Conservation (phyloP, 257 asterid genomes). For the Solanum medicagineum region DNA sequence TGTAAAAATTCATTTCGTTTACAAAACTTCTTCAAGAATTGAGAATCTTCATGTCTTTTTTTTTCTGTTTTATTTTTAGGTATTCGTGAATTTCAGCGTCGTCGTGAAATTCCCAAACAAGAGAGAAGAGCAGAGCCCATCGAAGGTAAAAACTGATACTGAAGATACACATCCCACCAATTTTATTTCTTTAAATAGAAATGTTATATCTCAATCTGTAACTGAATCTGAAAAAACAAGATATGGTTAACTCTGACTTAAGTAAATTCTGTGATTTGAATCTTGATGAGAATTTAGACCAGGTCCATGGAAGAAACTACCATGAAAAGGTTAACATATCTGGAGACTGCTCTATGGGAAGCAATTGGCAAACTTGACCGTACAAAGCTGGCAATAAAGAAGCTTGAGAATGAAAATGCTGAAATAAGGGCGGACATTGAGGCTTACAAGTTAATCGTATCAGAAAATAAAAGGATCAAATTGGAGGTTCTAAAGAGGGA, state of each 20-base stretch:
- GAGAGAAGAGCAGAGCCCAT: neutral
- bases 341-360: neutral
- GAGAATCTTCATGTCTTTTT: neutral
- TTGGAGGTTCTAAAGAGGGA: too few species aligned
- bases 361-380: too few species aligned
- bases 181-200: neutral
- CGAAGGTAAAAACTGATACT: neutral
- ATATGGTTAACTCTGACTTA: conserved; percentile 58
- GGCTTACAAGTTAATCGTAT: too few species aligned
- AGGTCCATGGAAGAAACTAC: conserved; percentile 41
- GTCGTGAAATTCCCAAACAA: neutral
- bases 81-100: neutral
- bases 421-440: too few species aligned
- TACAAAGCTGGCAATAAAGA: neutral
- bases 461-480: too few species aligned
- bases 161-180: neutral
- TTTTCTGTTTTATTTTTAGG: neutral
- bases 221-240: conserved; percentile 39
- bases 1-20: too few species aligned
- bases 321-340: conserved; percentile 25
- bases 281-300: conserved; percentile 51
- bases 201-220: neutral
- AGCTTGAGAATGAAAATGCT: neutral
- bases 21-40: neutral
- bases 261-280: conserved; percentile 64